Evolutionary conservation across 495 filamentous ascomycete genomes (phyloP).

Genomic region (Hyaloscypha finlandica): DNA sequence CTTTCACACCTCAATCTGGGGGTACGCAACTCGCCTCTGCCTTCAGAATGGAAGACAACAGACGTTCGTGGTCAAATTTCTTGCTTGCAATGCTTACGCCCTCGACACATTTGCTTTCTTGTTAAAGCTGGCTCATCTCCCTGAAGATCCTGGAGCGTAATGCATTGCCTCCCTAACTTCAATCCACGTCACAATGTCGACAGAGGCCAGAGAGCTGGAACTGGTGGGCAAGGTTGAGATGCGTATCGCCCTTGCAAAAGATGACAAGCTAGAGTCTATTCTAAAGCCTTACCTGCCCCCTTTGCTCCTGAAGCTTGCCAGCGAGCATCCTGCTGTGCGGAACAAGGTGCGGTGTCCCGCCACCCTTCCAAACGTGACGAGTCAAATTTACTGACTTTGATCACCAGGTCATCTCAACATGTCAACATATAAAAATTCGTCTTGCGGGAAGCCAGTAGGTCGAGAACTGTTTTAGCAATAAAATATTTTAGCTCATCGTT

Average conservation of each 20-base stretch:
- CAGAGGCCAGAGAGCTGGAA: constrained; percentile 72
- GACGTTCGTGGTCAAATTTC: constrained; percentile 10
- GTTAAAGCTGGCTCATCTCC: not conserved
- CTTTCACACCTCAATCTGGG: too few relatives aligned
- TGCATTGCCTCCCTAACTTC: not conserved
- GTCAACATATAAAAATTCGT: constrained; percentile 78
- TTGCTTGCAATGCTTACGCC: not conserved
- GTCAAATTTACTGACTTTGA: not conserved
- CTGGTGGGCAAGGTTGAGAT: constrained; percentile 91
- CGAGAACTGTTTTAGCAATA: not conserved
- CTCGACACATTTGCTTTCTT: constrained; percentile 1
- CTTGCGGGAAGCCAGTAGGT: constrained; percentile 50
- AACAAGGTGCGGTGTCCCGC: constrained; percentile 66
- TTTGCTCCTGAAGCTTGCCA: constrained; percentile 79
- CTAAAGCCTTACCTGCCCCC: constrained; percentile 80
- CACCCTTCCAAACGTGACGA: constrained; percentile 10
- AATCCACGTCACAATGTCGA: constrained; percentile 17
- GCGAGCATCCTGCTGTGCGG: constrained; percentile 76
- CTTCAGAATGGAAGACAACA: constrained; percentile 13
- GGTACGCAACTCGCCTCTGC: not conserved
- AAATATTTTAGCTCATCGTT: constrained; percentile 16
- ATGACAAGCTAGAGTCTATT: constrained; percentile 76
- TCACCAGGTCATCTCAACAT: constrained; percentile 63
- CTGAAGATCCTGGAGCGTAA: not conserved
- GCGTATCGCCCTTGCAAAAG: constrained; percentile 75